Percentiles rank a stretch among this genome's conserved stretches.
Evolutionary conservation across 2,329 filamentous ascomycete genomes (phyloP).

Genomic region (Xylaria digitata): DNA sequence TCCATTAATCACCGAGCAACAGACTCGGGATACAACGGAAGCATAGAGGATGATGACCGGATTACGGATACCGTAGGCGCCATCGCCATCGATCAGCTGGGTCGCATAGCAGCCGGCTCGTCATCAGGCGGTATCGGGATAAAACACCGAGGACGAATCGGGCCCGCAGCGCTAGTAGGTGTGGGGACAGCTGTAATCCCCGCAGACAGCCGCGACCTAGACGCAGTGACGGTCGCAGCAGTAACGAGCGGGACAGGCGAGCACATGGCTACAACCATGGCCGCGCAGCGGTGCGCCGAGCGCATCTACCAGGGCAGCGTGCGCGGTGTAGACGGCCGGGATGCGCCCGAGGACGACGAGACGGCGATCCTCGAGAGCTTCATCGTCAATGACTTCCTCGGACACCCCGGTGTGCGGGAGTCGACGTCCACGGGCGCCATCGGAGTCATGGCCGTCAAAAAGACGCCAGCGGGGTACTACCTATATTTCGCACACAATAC

Average conservation of each 20-base stretch:
- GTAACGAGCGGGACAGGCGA: conserved; percentile 96
- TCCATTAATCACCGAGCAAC: no score
- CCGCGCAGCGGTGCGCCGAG: conserved; percentile 86
- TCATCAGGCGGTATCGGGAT: conserved; percentile 98
- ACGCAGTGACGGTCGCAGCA: conserved; percentile 77
- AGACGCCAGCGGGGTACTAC: conserved; percentile 77
- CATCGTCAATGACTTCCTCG: conserved; percentile 91
- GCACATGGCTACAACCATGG: conserved; percentile 96
- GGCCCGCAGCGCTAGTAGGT: conserved; percentile 91
- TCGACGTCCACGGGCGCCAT: conserved; percentile 89
- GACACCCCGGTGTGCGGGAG: conserved; percentile 83
- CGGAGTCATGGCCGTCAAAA: conserved; percentile 91
- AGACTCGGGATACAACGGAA: background rate
- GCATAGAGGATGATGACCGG: conserved; percentile 61
- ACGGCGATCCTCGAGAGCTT: conserved; percentile 79
- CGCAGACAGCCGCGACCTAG: conserved; percentile 74
- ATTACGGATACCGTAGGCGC: conserved; percentile 96
- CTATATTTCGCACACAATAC: conserved; percentile 98
- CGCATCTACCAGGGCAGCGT: conserved; percentile 79
- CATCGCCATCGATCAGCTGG: conserved; percentile 87
- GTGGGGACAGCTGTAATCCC: conserved; percentile 93
- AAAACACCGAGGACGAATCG: conserved; percentile 93
- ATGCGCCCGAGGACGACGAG: conserved; percentile 79
- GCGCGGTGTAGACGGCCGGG: conserved; percentile 68
- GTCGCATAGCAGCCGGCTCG: conserved; percentile 91